A percentile compares a stretch with the other conserved stretches of the same genome.
phyloP scores from a whole-genome alignment of 768 basidiomycete species.

The Lactarius vividus region DNA sequence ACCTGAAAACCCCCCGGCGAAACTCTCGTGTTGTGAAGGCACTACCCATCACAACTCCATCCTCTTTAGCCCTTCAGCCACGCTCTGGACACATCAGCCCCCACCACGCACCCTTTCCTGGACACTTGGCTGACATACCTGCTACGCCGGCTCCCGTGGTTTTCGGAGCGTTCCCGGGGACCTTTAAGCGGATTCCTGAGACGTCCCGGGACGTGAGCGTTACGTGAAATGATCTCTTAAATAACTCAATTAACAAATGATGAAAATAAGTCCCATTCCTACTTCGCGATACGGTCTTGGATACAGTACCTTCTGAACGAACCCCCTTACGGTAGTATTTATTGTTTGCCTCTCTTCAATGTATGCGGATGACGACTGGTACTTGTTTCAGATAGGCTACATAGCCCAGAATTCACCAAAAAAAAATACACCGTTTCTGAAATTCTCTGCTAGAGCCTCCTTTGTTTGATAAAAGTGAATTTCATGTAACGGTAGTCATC shows the following conservation, averaged over 20 bases:
- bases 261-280: neutral
- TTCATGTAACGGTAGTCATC: no score
- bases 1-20: neutral
- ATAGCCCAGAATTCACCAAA: no score
- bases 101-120: no score
- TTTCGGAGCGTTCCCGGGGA: neutral
- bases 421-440: no score
- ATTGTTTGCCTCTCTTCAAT: neutral
- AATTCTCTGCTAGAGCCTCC: no score
- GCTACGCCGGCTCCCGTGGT: neutral
- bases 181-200: neutral
- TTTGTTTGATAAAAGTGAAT: no score
- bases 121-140: no score
- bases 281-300: neutral
- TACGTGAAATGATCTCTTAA: neutral
- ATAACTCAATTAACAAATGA: neutral
- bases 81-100: neutral
- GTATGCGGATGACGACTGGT: neutral
- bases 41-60: neutral
- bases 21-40: neutral
- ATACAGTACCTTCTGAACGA: neutral
- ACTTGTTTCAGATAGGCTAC: neutral
- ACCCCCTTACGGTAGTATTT: neutral
- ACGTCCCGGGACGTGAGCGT: neutral
- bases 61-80: neutral